Base-by-base conservation (phyloP, 345 rosid genomes). In the Hevea brasiliensis region DNA sequence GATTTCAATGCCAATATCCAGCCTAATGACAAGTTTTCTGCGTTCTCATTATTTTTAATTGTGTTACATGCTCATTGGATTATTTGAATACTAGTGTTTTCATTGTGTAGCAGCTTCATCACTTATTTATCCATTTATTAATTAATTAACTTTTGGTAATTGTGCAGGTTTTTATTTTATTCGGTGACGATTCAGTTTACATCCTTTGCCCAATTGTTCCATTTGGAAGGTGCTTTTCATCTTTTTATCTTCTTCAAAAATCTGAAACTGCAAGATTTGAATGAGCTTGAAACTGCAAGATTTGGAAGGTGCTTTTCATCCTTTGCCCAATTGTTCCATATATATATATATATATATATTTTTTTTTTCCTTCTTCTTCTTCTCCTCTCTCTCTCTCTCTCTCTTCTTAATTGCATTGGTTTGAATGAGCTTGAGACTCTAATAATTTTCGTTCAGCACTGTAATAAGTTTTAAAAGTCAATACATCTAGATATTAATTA, bases 181-280 rank as follows among this genome's bases (percentile, higher is more conserved):
- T 91, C 84, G 77, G 87, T 65, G 97, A 96, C 76, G 98, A 97
- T 50, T 90, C 96, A 61, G 64, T 91, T 62, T 93, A 89, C 82
- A 82, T 96, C 76, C 84, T 96, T 61, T 91, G 99, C 85, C 99
- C 99, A 18, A 73, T 90, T 78, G 89, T 87, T 80, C 98, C 99
- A 53, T 96, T 93, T 82, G 91, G 97, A 84, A 93, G 99, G 97
- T 96, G 83, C 26, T 62, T 23, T 40, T 61, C 11, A 20, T 74
- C 55, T 57, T 40, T n/a, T 0, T 29, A n/a, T 29, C 65, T 17
- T 45, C 15, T 65, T 75, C 15, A 26, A 24, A 29, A n/a, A 5
- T 67, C 37, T 17, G 37, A 2, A 32, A 32, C 37, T 32, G 72
- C 51, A 26, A 62, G 15, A 40, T 65, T n/a, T n/a, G n/a, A n/a